Percentiles rank a stretch among this genome's conserved stretches.
Conservation (phyloP, 495 filamentous ascomycete species). For the Trichoderma erinaceum region DNA sequence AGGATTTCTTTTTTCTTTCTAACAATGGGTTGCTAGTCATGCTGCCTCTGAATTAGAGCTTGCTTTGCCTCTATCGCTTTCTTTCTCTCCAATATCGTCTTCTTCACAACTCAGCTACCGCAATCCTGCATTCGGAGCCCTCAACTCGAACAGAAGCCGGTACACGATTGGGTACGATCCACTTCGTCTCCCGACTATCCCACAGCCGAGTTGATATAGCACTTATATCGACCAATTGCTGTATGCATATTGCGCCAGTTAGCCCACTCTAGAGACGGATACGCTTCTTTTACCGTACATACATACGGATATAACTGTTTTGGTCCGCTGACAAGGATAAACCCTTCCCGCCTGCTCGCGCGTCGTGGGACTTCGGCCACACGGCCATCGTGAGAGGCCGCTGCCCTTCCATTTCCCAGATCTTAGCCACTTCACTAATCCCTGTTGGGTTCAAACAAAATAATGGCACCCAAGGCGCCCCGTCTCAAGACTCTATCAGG, state of each 20-base stretch:
- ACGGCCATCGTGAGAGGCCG: conserved; percentile 13
- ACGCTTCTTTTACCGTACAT: neutral
- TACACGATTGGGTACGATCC: neutral
- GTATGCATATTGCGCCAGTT: neutral
- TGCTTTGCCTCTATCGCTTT: conserved; percentile 6
- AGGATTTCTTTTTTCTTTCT: neutral
- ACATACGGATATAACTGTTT: neutral
- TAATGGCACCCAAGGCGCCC: conserved; percentile 47
- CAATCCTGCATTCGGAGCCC: neutral
- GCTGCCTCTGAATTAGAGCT: neutral
- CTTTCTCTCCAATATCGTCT: neutral
- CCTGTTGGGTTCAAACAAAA: conserved; percentile 14
- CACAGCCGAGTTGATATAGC: neutral
- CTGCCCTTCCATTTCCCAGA: conserved; percentile 7
- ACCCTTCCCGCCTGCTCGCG: conserved; percentile 12
- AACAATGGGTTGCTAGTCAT: neutral
- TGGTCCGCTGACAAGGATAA: neutral
- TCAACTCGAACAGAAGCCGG: neutral
- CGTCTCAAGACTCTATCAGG: conserved; percentile 50
- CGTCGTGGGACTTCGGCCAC: conserved; percentile 8
- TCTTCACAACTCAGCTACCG: neutral
- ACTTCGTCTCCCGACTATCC: neutral
- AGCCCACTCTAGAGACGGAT: neutral
- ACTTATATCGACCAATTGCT: neutral
- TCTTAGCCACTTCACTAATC: conserved; percentile 11